A percentile compares a stretch with the other conserved stretches of the same genome.
phyloP scores from a whole-genome alignment of 176 grass and related monocot genomes.

The Aechmea fasciata region DNA sequence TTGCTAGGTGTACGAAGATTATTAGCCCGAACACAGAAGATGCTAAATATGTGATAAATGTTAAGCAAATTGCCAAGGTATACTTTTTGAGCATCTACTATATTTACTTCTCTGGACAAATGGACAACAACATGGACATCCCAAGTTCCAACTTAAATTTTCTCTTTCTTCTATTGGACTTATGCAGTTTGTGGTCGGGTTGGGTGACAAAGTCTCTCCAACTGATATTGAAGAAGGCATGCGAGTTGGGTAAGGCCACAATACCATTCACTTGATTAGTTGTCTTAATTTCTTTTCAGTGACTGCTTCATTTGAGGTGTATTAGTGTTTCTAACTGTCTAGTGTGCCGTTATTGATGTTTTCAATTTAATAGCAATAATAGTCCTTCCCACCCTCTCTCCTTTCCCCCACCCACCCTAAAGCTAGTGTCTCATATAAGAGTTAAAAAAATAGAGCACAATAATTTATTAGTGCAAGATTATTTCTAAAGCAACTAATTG shows the following conservation, averaged over 20 bases:
- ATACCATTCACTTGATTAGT: too few relatives aligned
- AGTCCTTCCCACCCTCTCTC: too few relatives aligned
- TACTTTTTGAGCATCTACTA: background rate
- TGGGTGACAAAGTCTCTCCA: slow-evolving; percentile 89
- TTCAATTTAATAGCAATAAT: too few relatives aligned
- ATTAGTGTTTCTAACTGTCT: too few relatives aligned
- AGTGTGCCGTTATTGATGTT: too few relatives aligned
- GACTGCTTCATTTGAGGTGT: too few relatives aligned
- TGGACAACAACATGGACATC: background rate
- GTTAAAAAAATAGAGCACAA: too few relatives aligned
- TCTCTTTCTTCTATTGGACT: slow-evolving; percentile 25
- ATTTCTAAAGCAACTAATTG: too few relatives aligned
- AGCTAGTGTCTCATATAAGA: too few relatives aligned
- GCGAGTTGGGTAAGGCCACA: slow-evolving; percentile 63
- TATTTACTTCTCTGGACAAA: background rate
- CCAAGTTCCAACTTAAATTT: background rate
- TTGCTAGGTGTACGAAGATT: slow-evolving; percentile 95
- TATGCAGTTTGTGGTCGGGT: slow-evolving; percentile 79
- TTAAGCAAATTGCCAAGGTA: slow-evolving; percentile 99
- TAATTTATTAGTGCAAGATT: too few relatives aligned
- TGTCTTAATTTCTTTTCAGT: too few relatives aligned
- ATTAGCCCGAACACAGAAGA: slow-evolving; percentile 92
- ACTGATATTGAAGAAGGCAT: slow-evolving; percentile 97
- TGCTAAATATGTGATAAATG: slow-evolving; percentile 96
- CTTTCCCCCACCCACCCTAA: too few relatives aligned